Conservation (phyloP, 495 filamentous ascomycete genomes). For the Terfezia claveryi region DNA sequence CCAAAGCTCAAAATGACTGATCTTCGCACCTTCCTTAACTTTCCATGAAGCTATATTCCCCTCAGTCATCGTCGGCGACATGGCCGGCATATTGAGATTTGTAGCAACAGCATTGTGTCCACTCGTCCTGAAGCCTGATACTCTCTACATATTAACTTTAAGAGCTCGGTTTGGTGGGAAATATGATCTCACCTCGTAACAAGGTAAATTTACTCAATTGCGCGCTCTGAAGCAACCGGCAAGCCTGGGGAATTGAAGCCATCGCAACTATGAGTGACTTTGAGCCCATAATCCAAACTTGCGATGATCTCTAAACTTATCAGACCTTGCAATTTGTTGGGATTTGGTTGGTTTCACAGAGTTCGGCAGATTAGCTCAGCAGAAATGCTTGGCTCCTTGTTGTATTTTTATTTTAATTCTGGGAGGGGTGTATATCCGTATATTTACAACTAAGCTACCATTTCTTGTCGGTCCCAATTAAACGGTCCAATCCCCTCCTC, state of each 20-base stretch:
- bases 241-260: not conserved
- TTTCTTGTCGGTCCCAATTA: slow-evolving; percentile 6
- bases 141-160: not conserved
- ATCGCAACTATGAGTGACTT: not conserved
- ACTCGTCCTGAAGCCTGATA: slow-evolving; percentile 40
- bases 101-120: slow-evolving; percentile 39
- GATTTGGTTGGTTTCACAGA: no score
- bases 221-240: not conserved
- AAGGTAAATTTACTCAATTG: not conserved
- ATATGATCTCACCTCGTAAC: not conserved
- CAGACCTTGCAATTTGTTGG: no score
- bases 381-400: no score
- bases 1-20: not conserved
- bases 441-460: not conserved
- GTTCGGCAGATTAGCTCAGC: no score
- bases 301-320: no score
- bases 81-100: slow-evolving; percentile 68
- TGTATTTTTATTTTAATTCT: no score
- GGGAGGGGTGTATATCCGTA: no score
- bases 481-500: slow-evolving; percentile 14
- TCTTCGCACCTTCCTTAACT: slow-evolving; percentile 41
- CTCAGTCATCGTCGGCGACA: slow-evolving; percentile 74
- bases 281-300: not conserved
- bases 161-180: not conserved
- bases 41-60: slow-evolving; percentile 59